Percentiles rank a stretch among this genome's conserved stretches.
Evolutionary conservation across 345 rosid genomes (phyloP).

Genomic region (Geranium brycei): DNA sequence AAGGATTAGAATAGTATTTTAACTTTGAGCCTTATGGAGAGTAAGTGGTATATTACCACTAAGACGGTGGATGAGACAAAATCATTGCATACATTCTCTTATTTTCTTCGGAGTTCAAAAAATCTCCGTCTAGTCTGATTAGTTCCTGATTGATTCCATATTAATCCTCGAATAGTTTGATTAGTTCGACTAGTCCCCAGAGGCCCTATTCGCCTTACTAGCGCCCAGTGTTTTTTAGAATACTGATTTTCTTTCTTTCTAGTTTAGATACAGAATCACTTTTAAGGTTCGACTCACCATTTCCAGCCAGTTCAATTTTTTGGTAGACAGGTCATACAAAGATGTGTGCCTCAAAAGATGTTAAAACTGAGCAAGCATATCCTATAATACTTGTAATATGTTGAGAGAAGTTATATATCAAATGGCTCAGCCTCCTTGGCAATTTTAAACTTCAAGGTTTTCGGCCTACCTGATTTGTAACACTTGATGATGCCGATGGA

Average conservation of each 20-base stretch:
- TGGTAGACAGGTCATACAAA: not conserved
- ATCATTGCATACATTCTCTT: not conserved
- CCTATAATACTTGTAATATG: not conserved
- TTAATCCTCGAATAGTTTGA: too few species aligned
- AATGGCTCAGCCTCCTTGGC: not conserved
- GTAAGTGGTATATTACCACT: not conserved
- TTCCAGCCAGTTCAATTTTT: not conserved
- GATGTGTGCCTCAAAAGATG: not conserved
- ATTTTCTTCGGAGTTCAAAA: too few species aligned
- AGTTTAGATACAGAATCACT: not conserved
- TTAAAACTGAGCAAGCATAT: not conserved
- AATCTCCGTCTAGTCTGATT: too few species aligned
- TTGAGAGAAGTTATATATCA: not conserved
- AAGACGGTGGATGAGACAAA: not conserved
- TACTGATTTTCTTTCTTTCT: not conserved
- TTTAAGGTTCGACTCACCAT: not conserved
- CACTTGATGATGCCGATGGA: conserved; percentile 37
- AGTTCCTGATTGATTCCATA: too few species aligned
- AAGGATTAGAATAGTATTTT: not conserved
- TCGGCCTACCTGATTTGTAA: conserved; percentile 41
- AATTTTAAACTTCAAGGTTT: not conserved
- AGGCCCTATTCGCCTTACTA: too few species aligned
- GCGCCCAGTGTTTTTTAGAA: too few species aligned
- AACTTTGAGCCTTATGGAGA: not conserved
- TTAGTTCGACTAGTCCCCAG: too few species aligned